Base-by-base conservation (phyloP, 805 yeast genomes). In the Candida berthetii region DNA sequence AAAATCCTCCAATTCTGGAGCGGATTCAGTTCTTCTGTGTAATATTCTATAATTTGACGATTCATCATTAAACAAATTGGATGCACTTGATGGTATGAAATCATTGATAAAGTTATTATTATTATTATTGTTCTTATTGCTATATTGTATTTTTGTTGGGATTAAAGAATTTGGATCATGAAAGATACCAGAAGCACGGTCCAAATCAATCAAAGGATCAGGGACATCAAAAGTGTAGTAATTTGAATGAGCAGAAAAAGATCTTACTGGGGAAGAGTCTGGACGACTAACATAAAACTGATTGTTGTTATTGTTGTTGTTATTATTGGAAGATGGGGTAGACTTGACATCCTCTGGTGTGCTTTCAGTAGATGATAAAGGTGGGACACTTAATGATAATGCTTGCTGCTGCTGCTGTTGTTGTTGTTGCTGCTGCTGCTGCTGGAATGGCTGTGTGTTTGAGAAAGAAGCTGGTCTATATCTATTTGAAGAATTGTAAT, bases 141-240 rank as follows among this genome's bases (percentile, higher is more conserved):
- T n/a, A n/a, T n/a, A n/a, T n/a, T 28, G 32, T 20, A 19, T 16
- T 33, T 17, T 33, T 18, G 7, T 19, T 18, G 20, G 22, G 6
- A 32, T 4, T 16, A 18, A 33, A 22, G 18, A 20, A 24, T 18
- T 43, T 9, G 64, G 64, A 38, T 61, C 58, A 39, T 56, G 54
- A 37, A 49, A 50, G 15, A 67, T 55, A 34, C 66, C 70, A 19
- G 72, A 60, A 10, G 79, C 80, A 24, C 72, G 71, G 46, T 78
- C 82, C 37, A 78, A 55, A 47, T 78, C 81, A 19, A 78, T 78
- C 19, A 72, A 62, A 2, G 82, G 80, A 48, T 74, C 77, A 1
- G 81, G 80, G 4, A 69, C 63, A 18, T 64, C 36, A 29, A 49
- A 46, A 10, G 48, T 47, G 47, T 20, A 61, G 43, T 47, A 53